Percentiles rank a stretch among this genome's conserved stretches.
Evolutionary conservation across 1,284 basidiomycete genomes (phyloP).

Genomic region (Caloboletus inedulis): DNA sequence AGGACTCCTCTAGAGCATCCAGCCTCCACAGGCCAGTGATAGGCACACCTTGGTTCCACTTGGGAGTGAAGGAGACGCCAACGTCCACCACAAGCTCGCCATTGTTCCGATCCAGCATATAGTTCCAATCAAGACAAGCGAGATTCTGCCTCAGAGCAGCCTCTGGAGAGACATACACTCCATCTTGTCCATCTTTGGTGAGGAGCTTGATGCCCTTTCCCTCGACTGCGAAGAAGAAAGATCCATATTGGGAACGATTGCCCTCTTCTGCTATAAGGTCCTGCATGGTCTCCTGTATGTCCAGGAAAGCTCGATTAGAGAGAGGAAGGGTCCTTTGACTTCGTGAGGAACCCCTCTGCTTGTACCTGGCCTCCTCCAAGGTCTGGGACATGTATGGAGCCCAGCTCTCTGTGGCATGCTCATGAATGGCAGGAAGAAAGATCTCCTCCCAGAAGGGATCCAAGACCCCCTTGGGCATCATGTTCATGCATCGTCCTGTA

Average conservation of each 20-base stretch:
- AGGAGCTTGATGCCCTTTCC: conserved; percentile 19
- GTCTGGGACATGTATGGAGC: conserved; percentile 3
- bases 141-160: neutral
- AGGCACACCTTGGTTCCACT: rapidly evolving
- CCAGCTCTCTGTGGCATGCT: neutral
- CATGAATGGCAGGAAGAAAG: conserved; percentile 5
- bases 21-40: conserved; percentile 12
- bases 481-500: neutral
- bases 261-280: neutral
- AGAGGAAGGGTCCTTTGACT: neutral
- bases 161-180: neutral
- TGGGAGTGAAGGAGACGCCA: conserved; percentile 1
- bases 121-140: conserved; percentile 3
- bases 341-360: neutral
- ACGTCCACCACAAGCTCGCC: conserved; percentile 15
- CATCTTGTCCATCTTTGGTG: conserved; percentile 4
- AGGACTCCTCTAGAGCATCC: conserved; percentile 5
- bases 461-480: conserved; percentile 6
- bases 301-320: neutral
- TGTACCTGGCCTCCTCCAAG: conserved; percentile 7
- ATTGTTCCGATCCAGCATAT: conserved; percentile 12
- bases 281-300: conserved; percentile 3
- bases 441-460: conserved; percentile 15
- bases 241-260: conserved; percentile 2
- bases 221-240: conserved; percentile 21